Evolutionary conservation across 108 stramenopile genomes (phyloP).

Genomic region (Parmales sp.): DNA sequence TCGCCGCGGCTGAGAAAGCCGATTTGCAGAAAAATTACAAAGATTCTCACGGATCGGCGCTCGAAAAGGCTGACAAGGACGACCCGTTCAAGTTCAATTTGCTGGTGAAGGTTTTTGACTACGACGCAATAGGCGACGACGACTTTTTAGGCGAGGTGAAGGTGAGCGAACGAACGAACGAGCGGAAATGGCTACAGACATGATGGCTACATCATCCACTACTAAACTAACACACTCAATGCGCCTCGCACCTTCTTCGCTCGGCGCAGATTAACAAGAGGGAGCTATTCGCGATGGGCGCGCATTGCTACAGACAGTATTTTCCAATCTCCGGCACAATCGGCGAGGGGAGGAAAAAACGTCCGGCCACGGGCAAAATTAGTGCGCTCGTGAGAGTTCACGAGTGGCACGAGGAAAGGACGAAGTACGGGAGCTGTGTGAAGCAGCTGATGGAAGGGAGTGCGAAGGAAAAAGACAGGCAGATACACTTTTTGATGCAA

Average conservation of each 20-base stretch:
- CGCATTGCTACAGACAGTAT: background rate
- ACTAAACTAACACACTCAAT: background rate
- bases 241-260: no score
- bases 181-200: no score
- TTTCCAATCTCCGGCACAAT: background rate
- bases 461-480: background rate
- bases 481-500: background rate
- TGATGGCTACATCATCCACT: background rate
- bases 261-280: background rate
- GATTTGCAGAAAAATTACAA: background rate
- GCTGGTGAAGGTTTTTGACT: background rate
- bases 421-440: background rate
- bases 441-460: background rate
- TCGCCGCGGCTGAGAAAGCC: background rate
- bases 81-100: background rate
- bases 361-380: background rate
- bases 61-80: background rate
- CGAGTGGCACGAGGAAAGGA: background rate
- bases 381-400: background rate
- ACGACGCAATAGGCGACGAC: conserved; percentile 8
- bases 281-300: background rate
- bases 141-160: conserved; percentile 5
- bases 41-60: background rate
- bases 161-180: no score
- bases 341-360: background rate